Conservation (phyloP, 176 grass and related monocot species). For the Eragrostis nindensis region DNA sequence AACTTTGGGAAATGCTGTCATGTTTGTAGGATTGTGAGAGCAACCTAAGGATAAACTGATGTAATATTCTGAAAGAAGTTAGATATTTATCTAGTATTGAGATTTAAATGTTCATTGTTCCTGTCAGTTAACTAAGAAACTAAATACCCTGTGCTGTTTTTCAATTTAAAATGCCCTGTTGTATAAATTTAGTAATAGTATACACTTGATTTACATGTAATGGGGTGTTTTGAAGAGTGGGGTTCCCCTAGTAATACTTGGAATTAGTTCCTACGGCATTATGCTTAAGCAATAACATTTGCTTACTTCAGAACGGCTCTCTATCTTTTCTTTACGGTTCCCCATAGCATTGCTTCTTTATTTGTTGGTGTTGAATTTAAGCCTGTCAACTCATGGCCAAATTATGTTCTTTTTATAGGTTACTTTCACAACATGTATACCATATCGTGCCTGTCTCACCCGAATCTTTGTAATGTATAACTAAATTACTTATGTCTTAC, state of each 20-base stretch:
- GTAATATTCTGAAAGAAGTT: not conserved
- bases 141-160: not conserved
- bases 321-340: not conserved
- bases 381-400: not conserved
- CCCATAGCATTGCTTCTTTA: not conserved
- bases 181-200: not conserved
- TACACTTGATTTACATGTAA: not conserved
- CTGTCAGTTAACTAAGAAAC: not conserved
- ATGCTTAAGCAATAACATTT: not conserved
- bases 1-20: not conserved
- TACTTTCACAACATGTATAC: slow-evolving; percentile 7
- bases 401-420: not conserved
- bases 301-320: not conserved
- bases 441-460: not conserved
- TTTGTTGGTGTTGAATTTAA: not conserved
- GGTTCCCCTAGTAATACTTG: not conserved
- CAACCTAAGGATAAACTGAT: not conserved
- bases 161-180: not conserved
- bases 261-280: not conserved
- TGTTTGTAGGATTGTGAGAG: slow-evolving; percentile 12
- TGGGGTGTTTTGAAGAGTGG: not conserved
- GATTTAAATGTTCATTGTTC: not conserved
- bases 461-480: slow-evolving; percentile 12
- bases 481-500: slow-evolving; percentile 7
- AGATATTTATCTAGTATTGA: not conserved